Base-by-base conservation (phyloP, 352 stramenopile genomes). In the Pythium monospermum region DNA sequence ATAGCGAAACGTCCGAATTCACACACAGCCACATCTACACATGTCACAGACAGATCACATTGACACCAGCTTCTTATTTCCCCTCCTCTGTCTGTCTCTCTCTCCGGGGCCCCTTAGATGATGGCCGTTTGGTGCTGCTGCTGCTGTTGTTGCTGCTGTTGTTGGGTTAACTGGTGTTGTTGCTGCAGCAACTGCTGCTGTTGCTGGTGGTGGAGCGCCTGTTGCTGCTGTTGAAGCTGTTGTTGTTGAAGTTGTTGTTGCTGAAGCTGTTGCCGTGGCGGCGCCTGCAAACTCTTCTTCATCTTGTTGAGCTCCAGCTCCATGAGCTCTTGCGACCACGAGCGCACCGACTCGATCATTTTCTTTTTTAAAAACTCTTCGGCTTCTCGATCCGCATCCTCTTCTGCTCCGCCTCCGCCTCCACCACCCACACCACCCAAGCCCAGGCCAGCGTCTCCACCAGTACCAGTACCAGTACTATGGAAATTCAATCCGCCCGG, bases 351-450 rank as follows among this genome's bases (percentile, higher is more conserved):
- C 36, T 85, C 79, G 39, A 87, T 69, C 76, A 90, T 87, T 48
- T 87, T 87, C 61, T 86, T 86, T 31, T 83, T 83, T 6, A 87
- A 48, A 26, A 76, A 77, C 43, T 83, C 76, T 33, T 87, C 74
- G 3, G 73, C 66, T 6, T 71, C 46, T 6, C 45, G 48, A 0
- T 61, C 57, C 19, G 58, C 68, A n/a, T 80, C 71, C 12, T 69
- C 51, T 80, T 64, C 15, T 73, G 15, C 4, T 18, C 26, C 58
- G 33, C 33, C 4, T 15, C 41, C 41, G 41, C 23, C n/a, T n/a
- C n/a, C n/a, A n/a, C n/a, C n/a, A n/a, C n/a, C n/a, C n/a, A n/a
- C n/a, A n/a, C n/a, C n/a, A n/a, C n/a, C n/a, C n/a, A n/a, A n/a
- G n/a, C n/a, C n/a, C 6, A 50, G 27, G 4, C 21, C 53, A 16